Evolutionary conservation across 345 rosid genomes (phyloP).

Genomic region (Euphorbia tirucalli): DNA sequence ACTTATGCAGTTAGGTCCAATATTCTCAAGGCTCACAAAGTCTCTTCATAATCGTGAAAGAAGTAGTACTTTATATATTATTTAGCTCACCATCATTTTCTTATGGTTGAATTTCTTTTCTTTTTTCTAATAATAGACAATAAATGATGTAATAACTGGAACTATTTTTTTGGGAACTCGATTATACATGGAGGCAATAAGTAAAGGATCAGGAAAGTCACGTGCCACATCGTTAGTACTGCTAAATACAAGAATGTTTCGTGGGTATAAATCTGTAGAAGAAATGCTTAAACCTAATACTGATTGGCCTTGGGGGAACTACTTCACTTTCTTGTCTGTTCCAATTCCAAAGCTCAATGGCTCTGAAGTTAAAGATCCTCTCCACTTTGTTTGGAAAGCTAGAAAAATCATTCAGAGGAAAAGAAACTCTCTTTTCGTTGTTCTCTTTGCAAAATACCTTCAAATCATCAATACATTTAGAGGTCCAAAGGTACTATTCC

Average conservation of each 20-base stretch:
- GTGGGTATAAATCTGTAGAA: conserved; percentile 43
- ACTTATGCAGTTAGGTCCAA: too few species aligned
- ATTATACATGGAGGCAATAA: too few species aligned
- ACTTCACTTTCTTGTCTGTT: conserved; percentile 34
- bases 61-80: too few species aligned
- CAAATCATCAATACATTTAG: conserved; percentile 24
- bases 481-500: conserved; percentile 36
- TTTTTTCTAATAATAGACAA: too few species aligned
- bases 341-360: conserved; percentile 23
- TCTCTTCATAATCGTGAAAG: too few species aligned
- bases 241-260: conserved; percentile 42
- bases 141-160: too few species aligned
- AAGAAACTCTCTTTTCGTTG: conserved; percentile 28
- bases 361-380: conserved; percentile 23
- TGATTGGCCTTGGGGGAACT: conserved; percentile 47
- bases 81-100: too few species aligned
- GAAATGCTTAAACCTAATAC: conserved; percentile 43
- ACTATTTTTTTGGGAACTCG: too few species aligned
- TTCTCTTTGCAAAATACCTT: conserved; percentile 27
- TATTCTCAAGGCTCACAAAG: too few species aligned
- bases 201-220: conserved; percentile 18
- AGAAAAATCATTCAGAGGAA: conserved; percentile 29
- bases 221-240: conserved; percentile 38
- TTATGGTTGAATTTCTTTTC: too few species aligned
- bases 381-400: conserved; percentile 35